These are phyloP conservation scores for Coemansia sp. DNA, from an alignment of 192 early-diverging fungal genomes.

Conservation along the genomic window DNA sequence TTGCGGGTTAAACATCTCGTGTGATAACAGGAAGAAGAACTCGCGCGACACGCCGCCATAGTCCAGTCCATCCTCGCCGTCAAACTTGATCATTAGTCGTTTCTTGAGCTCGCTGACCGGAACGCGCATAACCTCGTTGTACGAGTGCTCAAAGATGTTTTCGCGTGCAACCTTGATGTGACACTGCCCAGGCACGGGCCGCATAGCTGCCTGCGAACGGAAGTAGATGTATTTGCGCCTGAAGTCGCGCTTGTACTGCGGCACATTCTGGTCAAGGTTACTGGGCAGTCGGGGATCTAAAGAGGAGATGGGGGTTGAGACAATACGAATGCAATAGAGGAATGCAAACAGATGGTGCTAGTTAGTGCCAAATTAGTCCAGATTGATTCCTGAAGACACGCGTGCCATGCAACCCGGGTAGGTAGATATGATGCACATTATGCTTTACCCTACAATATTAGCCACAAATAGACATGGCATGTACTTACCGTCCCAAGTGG, in stretches of 20 bases:
- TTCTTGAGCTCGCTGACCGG: conserved; percentile 90
- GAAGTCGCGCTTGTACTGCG: conserved; percentile 99
- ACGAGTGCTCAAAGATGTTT: conserved; percentile 94
- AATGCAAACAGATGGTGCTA: not conserved
- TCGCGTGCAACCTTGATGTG: conserved; percentile 89
- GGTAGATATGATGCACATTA: not conserved
- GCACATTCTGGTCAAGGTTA: conserved; percentile 85
- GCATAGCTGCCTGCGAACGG: conserved; percentile 87
- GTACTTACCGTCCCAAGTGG: conserved; percentile 90
- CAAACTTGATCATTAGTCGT: conserved; percentile 97
- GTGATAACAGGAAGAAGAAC: conserved; percentile 96
- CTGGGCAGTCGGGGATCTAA: conserved; percentile 75
- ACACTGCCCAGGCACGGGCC: conserved; percentile 84
- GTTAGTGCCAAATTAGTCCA: not conserved
- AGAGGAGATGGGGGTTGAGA: not conserved
- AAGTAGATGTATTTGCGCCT: conserved; percentile 97
- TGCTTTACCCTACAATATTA: not conserved
- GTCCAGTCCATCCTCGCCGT: conserved; percentile 97
- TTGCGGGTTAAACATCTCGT: conserved; percentile 99
- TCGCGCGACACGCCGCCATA: conserved; percentile 97
- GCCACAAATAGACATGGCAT: not conserved
- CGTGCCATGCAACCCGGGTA: not conserved
- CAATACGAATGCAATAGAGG: not conserved
- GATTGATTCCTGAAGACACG: not conserved
- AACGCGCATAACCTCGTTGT: conserved; percentile 93